These are phyloP conservation scores for Tetradesmus lagerheimii DNA, from an alignment of 139 green algal genomes.

Conservation along the genomic window DNA sequence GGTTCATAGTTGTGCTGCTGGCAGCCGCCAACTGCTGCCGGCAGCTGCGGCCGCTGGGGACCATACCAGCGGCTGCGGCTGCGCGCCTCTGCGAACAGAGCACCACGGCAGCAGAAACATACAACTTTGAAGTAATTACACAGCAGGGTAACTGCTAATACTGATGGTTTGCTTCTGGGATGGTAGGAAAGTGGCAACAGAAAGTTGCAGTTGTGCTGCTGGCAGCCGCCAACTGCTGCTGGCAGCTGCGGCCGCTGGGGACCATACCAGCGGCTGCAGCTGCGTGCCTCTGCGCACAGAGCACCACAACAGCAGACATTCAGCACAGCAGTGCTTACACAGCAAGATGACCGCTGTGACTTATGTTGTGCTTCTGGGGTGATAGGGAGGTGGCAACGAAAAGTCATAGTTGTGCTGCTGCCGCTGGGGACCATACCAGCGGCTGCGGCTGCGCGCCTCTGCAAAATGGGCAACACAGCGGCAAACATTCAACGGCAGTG, in stretches of 20 bases:
- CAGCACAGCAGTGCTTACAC: too few relatives aligned
- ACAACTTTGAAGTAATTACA: too few relatives aligned
- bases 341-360: not conserved
- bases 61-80: slow-evolving; percentile 58
- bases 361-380: too few relatives aligned
- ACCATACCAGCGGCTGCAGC: slow-evolving; percentile 58
- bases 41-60: slow-evolving; percentile 49
- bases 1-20: not conserved
- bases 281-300: slow-evolving; percentile 24
- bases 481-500: too few relatives aligned
- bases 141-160: not conserved
- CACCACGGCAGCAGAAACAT: too few relatives aligned
- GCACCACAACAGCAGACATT: too few relatives aligned
- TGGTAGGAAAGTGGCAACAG: too few relatives aligned
- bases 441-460: slow-evolving; percentile 29
- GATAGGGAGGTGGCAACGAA: too few relatives aligned
- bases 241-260: slow-evolving; percentile 52
- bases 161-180: too few relatives aligned
- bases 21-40: slow-evolving; percentile 47
- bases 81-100: slow-evolving; percentile 26
- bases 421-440: slow-evolving; percentile 59
- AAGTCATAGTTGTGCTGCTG: too few relatives aligned
- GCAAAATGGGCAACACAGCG: not conserved
- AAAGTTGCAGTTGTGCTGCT: not conserved
- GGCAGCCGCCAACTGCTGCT: slow-evolving; percentile 41